Base-by-base conservation (phyloP, 2,329 filamentous ascomycete genomes). In the Tolypocladium tropicale region DNA sequence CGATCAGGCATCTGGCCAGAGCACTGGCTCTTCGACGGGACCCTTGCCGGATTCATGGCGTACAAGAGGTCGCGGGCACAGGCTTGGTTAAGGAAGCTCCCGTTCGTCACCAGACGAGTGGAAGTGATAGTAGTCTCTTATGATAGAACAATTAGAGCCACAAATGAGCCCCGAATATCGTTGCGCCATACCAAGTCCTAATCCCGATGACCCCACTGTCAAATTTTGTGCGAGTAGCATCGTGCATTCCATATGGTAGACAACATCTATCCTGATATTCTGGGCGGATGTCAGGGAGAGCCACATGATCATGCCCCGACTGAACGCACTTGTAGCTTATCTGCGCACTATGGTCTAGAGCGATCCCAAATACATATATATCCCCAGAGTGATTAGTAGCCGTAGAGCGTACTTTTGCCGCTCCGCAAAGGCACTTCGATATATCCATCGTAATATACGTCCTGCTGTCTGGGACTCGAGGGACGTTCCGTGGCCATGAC, bases 1-100 rank as follows among this genome's bases (percentile, higher is more conserved):
- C 33, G 58, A 64, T 34, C 51, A 59, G 3, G 58, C 74, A 37
- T 60, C 75, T 18, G 77, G 72, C 5, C 69, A 68, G 34, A 72
- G 70, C 39, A 74, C 76, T 1, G 74, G 75, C 4, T 66, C 72
- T 0, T 73, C 72, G 10, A 63, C 70, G 28, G 78, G 81, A 0
- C 78, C 81, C 11, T 67, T 86, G 23, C 82, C 83, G 0, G 80
- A 85, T 57, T 78, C 83, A 2, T 89, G 86, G 86, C 78, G 76
- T 56, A 79, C 76, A 32, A 76, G 84, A 60, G 86, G 86, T 1
- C 68, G 76, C 7, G 86, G 86, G 0, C 78, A 82, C 41, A 78
- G 86, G 53, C 72, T 89, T 12, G 85, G 85, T 37, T 77, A 70
- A 71, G 10, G 25, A 7, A 16, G 18, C 25, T 6, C 7, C n/a